phyloP scores from a whole-genome alignment of 192 early-diverging fungal genomes.

The Anaeromyces robustus region DNA sequence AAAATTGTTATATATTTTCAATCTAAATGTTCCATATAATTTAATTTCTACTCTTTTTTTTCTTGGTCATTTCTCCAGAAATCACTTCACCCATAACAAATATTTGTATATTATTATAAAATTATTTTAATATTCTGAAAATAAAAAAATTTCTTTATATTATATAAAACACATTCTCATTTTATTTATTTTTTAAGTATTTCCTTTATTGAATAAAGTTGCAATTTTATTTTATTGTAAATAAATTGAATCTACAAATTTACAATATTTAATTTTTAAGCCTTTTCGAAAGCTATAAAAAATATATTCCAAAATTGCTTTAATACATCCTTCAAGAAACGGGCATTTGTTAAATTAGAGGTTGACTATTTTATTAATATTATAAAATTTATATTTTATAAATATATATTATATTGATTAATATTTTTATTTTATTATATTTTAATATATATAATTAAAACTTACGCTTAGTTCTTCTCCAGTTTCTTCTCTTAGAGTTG shows the following conservation, averaged over 20 bases:
- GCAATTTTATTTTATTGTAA: not conserved
- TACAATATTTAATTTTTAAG: not conserved
- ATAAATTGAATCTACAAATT: not conserved
- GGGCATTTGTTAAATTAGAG: not conserved
- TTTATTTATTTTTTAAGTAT: not conserved
- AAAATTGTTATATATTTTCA: too few species aligned
- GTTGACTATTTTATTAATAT: not conserved
- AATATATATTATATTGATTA: not conserved
- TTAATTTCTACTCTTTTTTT: too few species aligned
- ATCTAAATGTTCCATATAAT: too few species aligned
- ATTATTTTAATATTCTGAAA: too few species aligned
- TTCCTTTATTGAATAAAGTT: not conserved
- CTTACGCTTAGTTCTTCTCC: conserved; percentile 86
- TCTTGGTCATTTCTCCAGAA: too few species aligned
- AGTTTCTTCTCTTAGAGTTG: conserved; percentile 98
- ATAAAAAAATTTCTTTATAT: not conserved
- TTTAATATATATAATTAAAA: not conserved
- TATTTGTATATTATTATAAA: too few species aligned
- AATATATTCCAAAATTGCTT: not conserved
- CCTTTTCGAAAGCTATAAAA: not conserved
- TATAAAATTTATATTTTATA: not conserved
- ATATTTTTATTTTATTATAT: not conserved
- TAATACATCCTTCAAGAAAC: not conserved
- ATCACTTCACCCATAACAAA: too few species aligned
- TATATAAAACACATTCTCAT: not conserved